Evolutionary conservation across 805 yeast genomes (phyloP).

Genomic region (Komagataella mondaviorum): DNA sequence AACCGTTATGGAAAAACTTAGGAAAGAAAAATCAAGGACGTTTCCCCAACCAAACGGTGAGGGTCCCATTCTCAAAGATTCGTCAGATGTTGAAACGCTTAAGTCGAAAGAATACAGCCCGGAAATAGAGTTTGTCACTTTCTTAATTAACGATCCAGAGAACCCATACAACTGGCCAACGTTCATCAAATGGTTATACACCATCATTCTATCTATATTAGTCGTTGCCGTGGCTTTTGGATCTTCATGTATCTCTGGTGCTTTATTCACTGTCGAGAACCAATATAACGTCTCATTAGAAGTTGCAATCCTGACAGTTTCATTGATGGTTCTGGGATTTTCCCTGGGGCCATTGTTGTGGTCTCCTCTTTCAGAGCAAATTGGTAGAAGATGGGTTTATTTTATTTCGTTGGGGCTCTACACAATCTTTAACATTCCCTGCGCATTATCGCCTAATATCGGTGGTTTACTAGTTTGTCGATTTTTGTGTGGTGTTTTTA

Average conservation of each 20-base stretch:
- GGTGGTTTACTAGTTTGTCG: constrained; percentile 74
- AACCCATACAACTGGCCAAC: constrained; percentile 82
- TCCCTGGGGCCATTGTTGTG: constrained; percentile 78
- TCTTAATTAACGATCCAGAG: constrained; percentile 65
- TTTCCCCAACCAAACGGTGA: constrained; percentile 11
- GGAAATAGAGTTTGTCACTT: constrained; percentile 77
- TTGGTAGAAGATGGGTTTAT: constrained; percentile 79
- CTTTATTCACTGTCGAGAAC: constrained; percentile 52
- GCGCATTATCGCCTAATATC: constrained; percentile 73
- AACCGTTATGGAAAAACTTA: constrained; percentile 7
- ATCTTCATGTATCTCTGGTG: constrained; percentile 83
- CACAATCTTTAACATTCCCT: constrained; percentile 72
- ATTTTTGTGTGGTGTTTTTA: constrained; percentile 77
- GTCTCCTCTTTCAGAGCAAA: constrained; percentile 81
- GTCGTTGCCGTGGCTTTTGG: constrained; percentile 92
- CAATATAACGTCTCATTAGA: constrained; percentile 60
- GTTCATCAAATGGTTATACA: constrained; percentile 45
- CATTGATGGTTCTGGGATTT: constrained; percentile 83
- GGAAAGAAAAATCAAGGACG: constrained; percentile 8
- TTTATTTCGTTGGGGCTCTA: constrained; percentile 63
- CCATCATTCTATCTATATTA: constrained; percentile 51
- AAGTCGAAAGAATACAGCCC: constrained; percentile 32
- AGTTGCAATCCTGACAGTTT: constrained; percentile 69
- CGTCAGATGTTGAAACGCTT: constrained; percentile 9
- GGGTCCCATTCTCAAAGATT: background rate